Percentiles rank a stretch among this genome's conserved stretches.
These are phyloP conservation scores for Escallonia herrerae DNA, from an alignment of 129 eudicot species.

Conservation along the genomic window DNA sequence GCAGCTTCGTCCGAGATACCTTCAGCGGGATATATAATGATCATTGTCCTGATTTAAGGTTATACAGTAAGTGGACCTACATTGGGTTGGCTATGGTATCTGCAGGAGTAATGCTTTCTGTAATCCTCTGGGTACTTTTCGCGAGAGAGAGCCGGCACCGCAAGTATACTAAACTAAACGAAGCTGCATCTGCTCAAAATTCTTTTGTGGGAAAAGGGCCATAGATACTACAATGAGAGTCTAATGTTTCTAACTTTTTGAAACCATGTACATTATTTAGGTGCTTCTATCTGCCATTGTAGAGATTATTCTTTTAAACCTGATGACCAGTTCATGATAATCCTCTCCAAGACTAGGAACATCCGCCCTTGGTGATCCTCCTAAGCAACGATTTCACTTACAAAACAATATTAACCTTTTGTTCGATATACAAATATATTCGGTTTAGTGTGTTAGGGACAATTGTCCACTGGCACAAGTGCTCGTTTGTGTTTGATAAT, in stretches of 20 bases:
- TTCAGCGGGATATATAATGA: conserved; percentile 39
- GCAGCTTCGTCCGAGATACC: conserved; percentile 62
- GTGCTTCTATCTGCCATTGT: not conserved
- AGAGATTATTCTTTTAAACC: not conserved
- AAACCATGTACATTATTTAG: not conserved
- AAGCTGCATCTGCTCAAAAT: conserved; percentile 22
- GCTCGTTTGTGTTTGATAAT: too few species aligned
- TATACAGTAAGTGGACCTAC: conserved; percentile 55
- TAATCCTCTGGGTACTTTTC: conserved; percentile 69
- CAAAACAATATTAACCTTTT: too few species aligned
- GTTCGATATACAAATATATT: too few species aligned
- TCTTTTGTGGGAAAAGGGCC: conserved; percentile 18
- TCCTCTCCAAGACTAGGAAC: too few species aligned
- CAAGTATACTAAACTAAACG: conserved; percentile 42
- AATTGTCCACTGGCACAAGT: too few species aligned
- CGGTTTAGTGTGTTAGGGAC: too few species aligned
- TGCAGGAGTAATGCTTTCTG: conserved; percentile 63
- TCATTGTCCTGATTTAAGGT: conserved; percentile 53
- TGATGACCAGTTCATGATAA: too few species aligned
- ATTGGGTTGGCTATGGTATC: conserved; percentile 62
- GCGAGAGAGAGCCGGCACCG: conserved; percentile 67
- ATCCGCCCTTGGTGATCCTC: too few species aligned
- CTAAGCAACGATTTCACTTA: too few species aligned
- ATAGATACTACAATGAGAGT: not conserved
- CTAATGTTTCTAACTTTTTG: too few species aligned